These are phyloP conservation scores for Pseudogymnoascus sp. DNA, from an alignment of 2,329 filamentous ascomycete species.

Conservation along the genomic window DNA sequence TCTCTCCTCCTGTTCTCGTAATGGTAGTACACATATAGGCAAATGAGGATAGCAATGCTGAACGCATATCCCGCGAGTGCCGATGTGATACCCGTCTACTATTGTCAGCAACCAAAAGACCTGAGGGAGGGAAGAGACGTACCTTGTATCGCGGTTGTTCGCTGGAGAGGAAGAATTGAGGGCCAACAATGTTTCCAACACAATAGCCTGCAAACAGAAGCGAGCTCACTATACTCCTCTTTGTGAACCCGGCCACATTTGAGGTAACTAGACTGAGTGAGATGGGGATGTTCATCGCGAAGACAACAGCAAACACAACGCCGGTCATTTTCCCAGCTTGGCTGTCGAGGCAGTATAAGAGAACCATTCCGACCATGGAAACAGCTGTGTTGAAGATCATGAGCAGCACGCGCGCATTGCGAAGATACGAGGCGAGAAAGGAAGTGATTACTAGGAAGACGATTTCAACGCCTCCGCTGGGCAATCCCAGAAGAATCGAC, in stretches of 20 bases:
- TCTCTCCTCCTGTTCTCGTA: not conserved
- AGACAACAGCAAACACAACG: conserved; percentile 55
- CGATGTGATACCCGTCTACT: not conserved
- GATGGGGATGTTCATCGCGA: conserved; percentile 35
- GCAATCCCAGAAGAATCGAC: conserved; percentile 45
- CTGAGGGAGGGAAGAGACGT: not conserved
- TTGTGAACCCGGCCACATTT: conserved; percentile 58
- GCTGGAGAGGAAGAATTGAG: conserved; percentile 48
- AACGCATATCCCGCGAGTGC: not conserved
- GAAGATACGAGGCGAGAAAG: conserved; percentile 13
- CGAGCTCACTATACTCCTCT: conserved; percentile 55
- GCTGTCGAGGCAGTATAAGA: conserved; percentile 47
- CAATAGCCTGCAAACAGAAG: conserved; percentile 54
- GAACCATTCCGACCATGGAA: conserved; percentile 50
- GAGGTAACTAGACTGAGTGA: conserved; percentile 42
- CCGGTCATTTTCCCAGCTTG: conserved; percentile 37
- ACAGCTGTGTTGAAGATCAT: conserved; percentile 30
- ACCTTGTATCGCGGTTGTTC: conserved; percentile 48
- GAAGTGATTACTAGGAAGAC: conserved; percentile 12
- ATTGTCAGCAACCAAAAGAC: not conserved
- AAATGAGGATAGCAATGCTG: not conserved
- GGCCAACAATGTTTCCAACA: conserved; percentile 57
- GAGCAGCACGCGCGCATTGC: conserved; percentile 14
- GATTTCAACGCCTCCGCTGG: conserved; percentile 40
- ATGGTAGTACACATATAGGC: conserved; percentile 1